Evolutionary conservation across 257 asterid species (phyloP), one percentile per base, ranked within the genome.

Genomic region (Przewalskia tangutica): DNA sequence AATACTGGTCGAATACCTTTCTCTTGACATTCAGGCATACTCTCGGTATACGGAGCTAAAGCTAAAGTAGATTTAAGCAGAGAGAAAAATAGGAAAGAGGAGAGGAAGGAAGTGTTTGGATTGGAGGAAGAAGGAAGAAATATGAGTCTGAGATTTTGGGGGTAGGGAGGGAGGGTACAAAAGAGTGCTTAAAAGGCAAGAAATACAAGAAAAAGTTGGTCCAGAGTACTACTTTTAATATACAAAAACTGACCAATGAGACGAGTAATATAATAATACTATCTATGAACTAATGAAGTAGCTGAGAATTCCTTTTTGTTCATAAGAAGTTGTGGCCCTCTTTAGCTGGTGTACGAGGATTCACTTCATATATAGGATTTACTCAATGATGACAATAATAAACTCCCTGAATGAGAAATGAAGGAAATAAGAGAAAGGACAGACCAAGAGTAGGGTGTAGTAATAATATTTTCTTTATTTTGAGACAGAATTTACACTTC

Each of bases 21-120:
- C 93, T 88, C 91, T 88, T 89, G 98, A 94, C 98, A 94, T 92
- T 92, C 96, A 92, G 87, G 96, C 97, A 92, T 94, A 86, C 92
- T 90, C 84, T 89, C 85, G 80, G 83, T 60, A 81, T 75, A 81
- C 81, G 76, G 82, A 86, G 86, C 87, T 84, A 86, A 80, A 76
- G 51, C 83, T 59, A 84, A 66, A 85, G 50, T 58, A 11, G 56
- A 36, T 77, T 71, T 34, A 23, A 23, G 62, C 81, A 80, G 89
- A 76, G 84, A 76, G 83, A 75, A 56, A 36, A 79, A 79, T 27
- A 8, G 5, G 77, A 32, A 42, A 7, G 27, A 4, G 16, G 79
- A 40, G 42, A 73, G 32, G 50, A 50, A 13, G 42, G 70, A 50
- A 50, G 46, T 13, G 42, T 50, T 73, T 48, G 27, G 82, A 56